A percentile compares a stretch with the other conserved stretches of the same genome.
Evolutionary conservation across 2,329 filamentous ascomycete species (phyloP).

Genomic region (Phialocephala sp.): DNA sequence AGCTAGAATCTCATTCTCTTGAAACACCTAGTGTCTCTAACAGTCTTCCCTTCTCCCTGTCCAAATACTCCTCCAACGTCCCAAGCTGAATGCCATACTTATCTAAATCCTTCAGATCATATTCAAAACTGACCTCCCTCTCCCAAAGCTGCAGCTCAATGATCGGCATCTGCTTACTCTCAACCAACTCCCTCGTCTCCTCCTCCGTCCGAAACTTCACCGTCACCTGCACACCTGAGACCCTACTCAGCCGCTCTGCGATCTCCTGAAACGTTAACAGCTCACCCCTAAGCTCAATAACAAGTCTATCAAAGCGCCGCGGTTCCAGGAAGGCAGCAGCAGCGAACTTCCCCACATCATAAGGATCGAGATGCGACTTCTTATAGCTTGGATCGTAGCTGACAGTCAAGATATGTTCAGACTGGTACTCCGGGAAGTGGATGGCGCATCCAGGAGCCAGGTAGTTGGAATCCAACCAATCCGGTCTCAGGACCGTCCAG

Average conservation of each 20-base stretch:
- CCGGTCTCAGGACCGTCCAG: conserved; percentile 27
- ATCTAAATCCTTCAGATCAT: background rate
- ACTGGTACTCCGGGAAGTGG: conserved; percentile 18
- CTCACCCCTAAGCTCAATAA: background rate
- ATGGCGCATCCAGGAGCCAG: conserved; percentile 9
- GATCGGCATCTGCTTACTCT: background rate
- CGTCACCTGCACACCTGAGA: background rate
- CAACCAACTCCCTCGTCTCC: background rate
- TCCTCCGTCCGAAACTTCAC: background rate
- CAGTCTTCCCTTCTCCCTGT: background rate
- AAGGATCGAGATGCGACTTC: conserved; percentile 14
- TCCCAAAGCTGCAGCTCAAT: background rate
- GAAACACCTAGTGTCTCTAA: background rate
- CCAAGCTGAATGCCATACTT: background rate
- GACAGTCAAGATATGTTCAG: conserved; percentile 1
- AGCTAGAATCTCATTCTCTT: background rate
- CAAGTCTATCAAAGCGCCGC: conserved; percentile 16
- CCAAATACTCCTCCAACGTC: background rate
- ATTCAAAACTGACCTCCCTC: background rate
- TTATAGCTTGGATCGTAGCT: conserved; percentile 5
- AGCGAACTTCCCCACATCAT: conserved; percentile 30
- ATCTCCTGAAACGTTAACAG: background rate
- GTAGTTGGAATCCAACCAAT: conserved; percentile 21
- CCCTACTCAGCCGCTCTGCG: background rate
- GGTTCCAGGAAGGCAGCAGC: conserved; percentile 27